Percentiles rank a stretch among this genome's conserved stretches.
These are phyloP conservation scores for Mortierella sp. DNA, from an alignment of 371 early-diverging fungal genomes.

Conservation along the genomic window DNA sequence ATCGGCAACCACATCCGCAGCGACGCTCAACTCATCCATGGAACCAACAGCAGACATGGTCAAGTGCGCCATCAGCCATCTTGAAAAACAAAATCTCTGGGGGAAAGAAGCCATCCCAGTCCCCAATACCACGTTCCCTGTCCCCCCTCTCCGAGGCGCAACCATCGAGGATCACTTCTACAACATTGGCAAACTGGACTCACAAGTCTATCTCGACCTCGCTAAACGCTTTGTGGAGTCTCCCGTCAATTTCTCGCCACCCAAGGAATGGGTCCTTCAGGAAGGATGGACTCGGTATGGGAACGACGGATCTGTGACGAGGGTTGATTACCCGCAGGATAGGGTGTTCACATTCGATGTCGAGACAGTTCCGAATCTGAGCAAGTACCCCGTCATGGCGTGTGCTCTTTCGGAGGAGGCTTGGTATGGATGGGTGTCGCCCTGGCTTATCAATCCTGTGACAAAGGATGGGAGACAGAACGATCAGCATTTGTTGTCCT, in stretches of 20 bases:
- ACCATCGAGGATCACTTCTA: conserved; percentile 89
- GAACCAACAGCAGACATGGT: conserved; percentile 56
- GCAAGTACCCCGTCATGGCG: conserved; percentile 88
- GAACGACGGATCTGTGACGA: conserved; percentile 49
- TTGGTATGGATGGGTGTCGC: conserved; percentile 97
- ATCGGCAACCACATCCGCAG: neutral
- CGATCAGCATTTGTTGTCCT: conserved; percentile 26
- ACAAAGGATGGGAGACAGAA: conserved; percentile 23
- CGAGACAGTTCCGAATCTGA: conserved; percentile 80
- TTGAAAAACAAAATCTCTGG: conserved; percentile 74
- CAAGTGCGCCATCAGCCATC: conserved; percentile 68
- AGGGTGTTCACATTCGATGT: conserved; percentile 90
- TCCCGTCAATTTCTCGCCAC: conserved; percentile 69
- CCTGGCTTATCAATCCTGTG: conserved; percentile 63
- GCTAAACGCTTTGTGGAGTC: conserved; percentile 40
- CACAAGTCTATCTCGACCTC: conserved; percentile 56
- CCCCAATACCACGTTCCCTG: conserved; percentile 59
- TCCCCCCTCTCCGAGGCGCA: conserved; percentile 70
- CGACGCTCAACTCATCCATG: neutral
- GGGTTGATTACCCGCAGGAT: conserved; percentile 75
- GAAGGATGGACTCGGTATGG: conserved; percentile 93
- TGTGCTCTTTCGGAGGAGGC: conserved; percentile 79
- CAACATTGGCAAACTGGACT: conserved; percentile 76
- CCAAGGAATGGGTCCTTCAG: conserved; percentile 70
- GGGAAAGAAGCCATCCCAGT: conserved; percentile 74